Evolutionary conservation across 2,329 filamentous ascomycete species (phyloP).

Genomic region (Neonectria punicea): DNA sequence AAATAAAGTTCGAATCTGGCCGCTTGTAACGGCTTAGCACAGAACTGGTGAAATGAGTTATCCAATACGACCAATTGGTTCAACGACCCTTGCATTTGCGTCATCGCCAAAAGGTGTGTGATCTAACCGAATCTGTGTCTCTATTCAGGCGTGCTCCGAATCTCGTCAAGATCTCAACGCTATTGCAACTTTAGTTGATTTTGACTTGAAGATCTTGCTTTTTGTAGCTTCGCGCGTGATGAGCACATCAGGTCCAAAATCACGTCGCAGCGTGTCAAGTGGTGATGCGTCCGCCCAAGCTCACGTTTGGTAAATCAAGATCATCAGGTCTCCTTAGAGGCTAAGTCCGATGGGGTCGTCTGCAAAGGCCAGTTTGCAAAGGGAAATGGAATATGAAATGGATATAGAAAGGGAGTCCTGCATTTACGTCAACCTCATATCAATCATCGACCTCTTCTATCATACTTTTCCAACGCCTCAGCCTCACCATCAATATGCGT

Average conservation of each 20-base stretch:
- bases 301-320: background rate
- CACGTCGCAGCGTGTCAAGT: background rate
- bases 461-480: background rate
- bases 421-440: background rate
- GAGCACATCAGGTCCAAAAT: background rate
- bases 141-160: too few relatives aligned
- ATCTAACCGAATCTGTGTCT: background rate
- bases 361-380: too few relatives aligned
- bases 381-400: too few relatives aligned
- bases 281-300: background rate
- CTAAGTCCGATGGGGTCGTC: too few relatives aligned
- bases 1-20: background rate
- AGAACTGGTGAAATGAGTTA: background rate
- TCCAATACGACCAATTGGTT: background rate
- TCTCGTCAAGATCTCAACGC: too few relatives aligned
- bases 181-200: background rate
- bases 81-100: background rate
- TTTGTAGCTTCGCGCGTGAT: background rate
- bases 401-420: background rate
- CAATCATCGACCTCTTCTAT: background rate
- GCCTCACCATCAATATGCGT: conserved; percentile 6
- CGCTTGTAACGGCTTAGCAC: background rate
- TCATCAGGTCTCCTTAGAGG: background rate
- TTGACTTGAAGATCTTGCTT: background rate
- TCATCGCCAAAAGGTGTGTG: background rate